Evolutionary conservation across 192 early-diverging fungal genomes (phyloP).

Genomic region (Coemansia sp.): DNA sequence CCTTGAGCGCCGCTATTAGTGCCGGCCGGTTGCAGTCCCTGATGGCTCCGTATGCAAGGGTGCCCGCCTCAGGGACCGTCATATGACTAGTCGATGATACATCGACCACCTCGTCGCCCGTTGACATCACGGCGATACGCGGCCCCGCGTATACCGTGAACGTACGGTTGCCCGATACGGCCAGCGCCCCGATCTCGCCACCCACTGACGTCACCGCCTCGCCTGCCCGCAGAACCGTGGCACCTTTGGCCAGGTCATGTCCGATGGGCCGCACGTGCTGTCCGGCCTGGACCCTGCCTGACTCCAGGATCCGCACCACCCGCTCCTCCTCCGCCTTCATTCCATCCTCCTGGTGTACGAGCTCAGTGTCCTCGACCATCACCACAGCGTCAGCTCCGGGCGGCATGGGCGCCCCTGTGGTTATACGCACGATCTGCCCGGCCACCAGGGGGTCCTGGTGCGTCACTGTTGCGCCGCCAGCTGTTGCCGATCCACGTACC

Average conservation of each 20-base stretch:
- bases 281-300: constrained; percentile 23
- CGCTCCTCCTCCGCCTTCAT: constrained; percentile 56
- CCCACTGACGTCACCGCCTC: constrained; percentile 65
- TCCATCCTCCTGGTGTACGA: constrained; percentile 50
- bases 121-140: constrained; percentile 77
- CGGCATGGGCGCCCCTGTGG: constrained; percentile 88
- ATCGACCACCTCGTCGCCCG: constrained; percentile 85
- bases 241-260: constrained; percentile 65
- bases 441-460: constrained; percentile 33
- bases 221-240: constrained; percentile 61
- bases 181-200: constrained; percentile 82
- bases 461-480: constrained; percentile 35
- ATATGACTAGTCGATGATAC: neutral
- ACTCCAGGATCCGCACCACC: constrained; percentile 26
- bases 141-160: constrained; percentile 66
- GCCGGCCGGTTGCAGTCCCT: constrained; percentile 87
- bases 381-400: constrained; percentile 85
- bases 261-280: constrained; percentile 85
- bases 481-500: constrained; percentile 62
- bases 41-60: constrained; percentile 58
- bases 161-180: constrained; percentile 68
- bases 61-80: neutral
- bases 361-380: constrained; percentile 91
- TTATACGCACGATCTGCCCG: constrained; percentile 73
- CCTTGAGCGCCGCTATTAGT: constrained; percentile 62